Conservation (phyloP, 179 eudicot genomes). For the Kewa caespitosa region DNA sequence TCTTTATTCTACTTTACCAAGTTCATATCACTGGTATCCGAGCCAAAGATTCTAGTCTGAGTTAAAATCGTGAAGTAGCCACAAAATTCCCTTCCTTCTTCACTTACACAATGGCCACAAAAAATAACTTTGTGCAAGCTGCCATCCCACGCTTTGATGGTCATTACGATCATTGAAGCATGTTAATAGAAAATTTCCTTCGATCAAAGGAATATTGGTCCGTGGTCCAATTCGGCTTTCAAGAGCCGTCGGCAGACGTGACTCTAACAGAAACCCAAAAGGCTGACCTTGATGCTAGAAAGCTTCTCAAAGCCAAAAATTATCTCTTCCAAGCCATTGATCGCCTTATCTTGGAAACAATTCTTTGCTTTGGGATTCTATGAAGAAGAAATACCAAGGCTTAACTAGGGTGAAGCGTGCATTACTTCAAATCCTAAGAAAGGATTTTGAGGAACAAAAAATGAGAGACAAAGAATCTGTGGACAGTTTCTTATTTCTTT, state of each 20-base stretch:
- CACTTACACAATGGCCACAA: too few relatives aligned
- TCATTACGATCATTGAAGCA: conserved; percentile 3
- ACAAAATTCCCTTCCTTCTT: too few relatives aligned
- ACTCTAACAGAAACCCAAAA: not conserved
- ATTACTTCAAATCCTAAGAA: not conserved
- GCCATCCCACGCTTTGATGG: conserved; percentile 2
- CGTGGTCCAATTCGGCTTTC: not conserved
- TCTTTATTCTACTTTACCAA: too few relatives aligned
- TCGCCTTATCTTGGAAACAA: conserved; percentile 5
- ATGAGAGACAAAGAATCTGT: not conserved
- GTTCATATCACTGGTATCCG: too few relatives aligned
- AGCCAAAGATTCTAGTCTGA: too few relatives aligned
- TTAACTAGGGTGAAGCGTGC: not conserved
- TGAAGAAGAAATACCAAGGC: conserved; percentile 6
- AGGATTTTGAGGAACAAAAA: not conserved
- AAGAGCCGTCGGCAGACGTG: not conserved
- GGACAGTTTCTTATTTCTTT: not conserved
- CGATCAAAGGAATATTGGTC: conserved; percentile 1
- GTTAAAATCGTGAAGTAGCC: too few relatives aligned
- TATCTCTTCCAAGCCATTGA: conserved; percentile 6
- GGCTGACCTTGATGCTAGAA: too few relatives aligned
- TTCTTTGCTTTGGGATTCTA: conserved; percentile 2
- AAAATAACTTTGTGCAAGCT: not conserved
- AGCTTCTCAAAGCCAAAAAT: not conserved
- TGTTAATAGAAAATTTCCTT: conserved; percentile 3